phyloP scores from a whole-genome alignment of 2,329 filamentous ascomycete species.

The Xylariales sp. region DNA sequence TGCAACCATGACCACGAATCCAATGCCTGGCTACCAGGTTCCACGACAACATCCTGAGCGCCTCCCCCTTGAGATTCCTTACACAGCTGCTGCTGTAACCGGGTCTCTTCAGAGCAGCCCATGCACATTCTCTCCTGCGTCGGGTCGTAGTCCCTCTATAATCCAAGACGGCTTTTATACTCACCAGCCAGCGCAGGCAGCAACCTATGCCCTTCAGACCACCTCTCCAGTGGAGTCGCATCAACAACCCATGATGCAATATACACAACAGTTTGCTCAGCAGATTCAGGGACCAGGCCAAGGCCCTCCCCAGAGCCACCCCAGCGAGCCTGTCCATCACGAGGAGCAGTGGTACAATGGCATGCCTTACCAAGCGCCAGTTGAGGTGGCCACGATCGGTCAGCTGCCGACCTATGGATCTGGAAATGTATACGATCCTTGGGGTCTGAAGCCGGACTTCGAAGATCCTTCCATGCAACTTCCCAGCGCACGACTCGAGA shows the following conservation, averaged over 20 bases:
- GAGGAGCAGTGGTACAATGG: slow-evolving; percentile 49
- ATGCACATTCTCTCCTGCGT: slow-evolving; percentile 51
- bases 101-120: slow-evolving; percentile 56
- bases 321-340: slow-evolving; percentile 28
- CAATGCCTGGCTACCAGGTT: slow-evolving; percentile 47
- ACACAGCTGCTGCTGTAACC: slow-evolving; percentile 40
- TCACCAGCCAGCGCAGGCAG: slow-evolving; percentile 29
- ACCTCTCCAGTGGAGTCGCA: slow-evolving; percentile 41
- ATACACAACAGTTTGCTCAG: slow-evolving; percentile 33
- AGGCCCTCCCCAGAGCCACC: slow-evolving; percentile 27
- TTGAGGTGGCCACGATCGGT: slow-evolving; percentile 52
- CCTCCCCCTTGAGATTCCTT: slow-evolving; percentile 45
- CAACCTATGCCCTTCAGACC: slow-evolving; percentile 14
- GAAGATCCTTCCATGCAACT: slow-evolving; percentile 55
- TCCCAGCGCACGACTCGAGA: slow-evolving; percentile 54
- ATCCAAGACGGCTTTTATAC: slow-evolving; percentile 52
- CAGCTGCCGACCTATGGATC: slow-evolving; percentile 45
- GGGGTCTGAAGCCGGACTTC: slow-evolving; percentile 52
- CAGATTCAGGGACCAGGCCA: slow-evolving; percentile 28
- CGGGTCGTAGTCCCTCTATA: slow-evolving; percentile 47
- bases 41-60: slow-evolving; percentile 44
- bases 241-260: slow-evolving; percentile 37
- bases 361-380: slow-evolving; percentile 49
- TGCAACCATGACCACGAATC: slow-evolving; percentile 54
- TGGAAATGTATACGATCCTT: slow-evolving; percentile 47